Percentiles rank a stretch among this genome's conserved stretches.
These are phyloP conservation scores for Termitomyces sp. DNA, from an alignment of 768 basidiomycete species.

Conservation along the genomic window DNA sequence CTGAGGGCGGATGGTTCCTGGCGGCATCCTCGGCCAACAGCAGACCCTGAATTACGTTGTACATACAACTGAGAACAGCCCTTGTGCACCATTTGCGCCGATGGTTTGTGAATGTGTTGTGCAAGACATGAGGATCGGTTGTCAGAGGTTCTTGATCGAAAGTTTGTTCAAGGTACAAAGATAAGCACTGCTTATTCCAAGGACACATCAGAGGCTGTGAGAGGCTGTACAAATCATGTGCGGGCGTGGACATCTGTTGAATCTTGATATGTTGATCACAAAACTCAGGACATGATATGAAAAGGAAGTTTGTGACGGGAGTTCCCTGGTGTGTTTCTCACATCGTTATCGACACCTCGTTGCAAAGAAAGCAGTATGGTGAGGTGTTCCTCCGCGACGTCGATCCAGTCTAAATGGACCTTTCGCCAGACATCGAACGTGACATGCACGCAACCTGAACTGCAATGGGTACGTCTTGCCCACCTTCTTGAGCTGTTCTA, in stretches of 20 bases:
- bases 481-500: background rate
- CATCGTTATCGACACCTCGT: background rate
- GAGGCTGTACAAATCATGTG: background rate
- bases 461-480: constrained; percentile 9
- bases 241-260: constrained; percentile 5
- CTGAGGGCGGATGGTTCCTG: too few relatives aligned
- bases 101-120: too few relatives aligned
- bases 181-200: too few relatives aligned
- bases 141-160: too few relatives aligned
- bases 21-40: too few relatives aligned
- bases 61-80: too few relatives aligned
- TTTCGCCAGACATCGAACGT: constrained; percentile 14
- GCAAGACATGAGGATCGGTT: too few relatives aligned
- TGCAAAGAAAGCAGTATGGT: constrained; percentile 10
- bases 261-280: background rate
- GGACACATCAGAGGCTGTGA: constrained; percentile 11
- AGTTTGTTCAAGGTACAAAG: too few relatives aligned
- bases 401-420: background rate
- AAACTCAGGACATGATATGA: constrained; percentile 1
- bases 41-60: too few relatives aligned
- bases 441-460: constrained; percentile 11
- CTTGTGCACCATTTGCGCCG: too few relatives aligned
- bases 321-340: background rate
- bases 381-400: background rate
- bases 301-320: background rate